These are phyloP conservation scores for Apiotrichum gamsii DNA, from an alignment of 1,284 basidiomycete species.

Conservation along the genomic window DNA sequence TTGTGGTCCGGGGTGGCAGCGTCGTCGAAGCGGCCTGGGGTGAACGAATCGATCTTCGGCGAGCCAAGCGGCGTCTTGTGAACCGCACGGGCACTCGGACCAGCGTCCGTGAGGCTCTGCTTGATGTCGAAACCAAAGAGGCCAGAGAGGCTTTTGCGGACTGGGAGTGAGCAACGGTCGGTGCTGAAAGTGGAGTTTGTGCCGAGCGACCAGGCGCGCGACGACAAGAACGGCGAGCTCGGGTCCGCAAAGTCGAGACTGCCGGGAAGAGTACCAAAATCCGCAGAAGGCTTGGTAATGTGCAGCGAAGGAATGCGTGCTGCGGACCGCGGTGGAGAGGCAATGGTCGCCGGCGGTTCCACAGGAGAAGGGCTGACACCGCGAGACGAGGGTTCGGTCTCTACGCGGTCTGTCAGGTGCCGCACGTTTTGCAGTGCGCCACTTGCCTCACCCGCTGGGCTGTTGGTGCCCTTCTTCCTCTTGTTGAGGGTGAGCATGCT, in stretches of 20 bases:
- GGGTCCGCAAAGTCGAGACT: not conserved
- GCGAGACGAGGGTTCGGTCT: no score
- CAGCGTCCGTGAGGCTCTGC: constrained; percentile 22
- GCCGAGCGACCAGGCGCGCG: not conserved
- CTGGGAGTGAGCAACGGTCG: constrained; percentile 23
- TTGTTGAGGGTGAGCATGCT: constrained; percentile 26
- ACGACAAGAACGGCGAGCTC: not conserved
- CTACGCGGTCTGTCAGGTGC: no score
- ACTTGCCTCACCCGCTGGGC: no score
- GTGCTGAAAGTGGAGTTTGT: not conserved
- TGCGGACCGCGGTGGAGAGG: not conserved
- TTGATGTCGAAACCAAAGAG: constrained; percentile 32
- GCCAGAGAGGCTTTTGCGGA: constrained; percentile 36
- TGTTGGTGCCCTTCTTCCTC: constrained; percentile 17
- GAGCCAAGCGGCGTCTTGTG: constrained; percentile 10
- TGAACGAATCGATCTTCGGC: no score
- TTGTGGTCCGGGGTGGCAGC: constrained; percentile 19
- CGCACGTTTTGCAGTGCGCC: no score
- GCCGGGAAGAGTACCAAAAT: not conserved
- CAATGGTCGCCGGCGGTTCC: not conserved
- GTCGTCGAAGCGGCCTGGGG: not conserved
- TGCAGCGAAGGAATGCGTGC: constrained; percentile 14
- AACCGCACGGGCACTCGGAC: no score
- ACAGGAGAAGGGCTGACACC: no score
- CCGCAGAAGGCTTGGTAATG: constrained; percentile 22